A percentile compares a stretch with the other conserved stretches of the same genome.
phyloP scores from a whole-genome alignment of 805 yeast genomes.

The Saccharomycopsis javanensis region DNA sequence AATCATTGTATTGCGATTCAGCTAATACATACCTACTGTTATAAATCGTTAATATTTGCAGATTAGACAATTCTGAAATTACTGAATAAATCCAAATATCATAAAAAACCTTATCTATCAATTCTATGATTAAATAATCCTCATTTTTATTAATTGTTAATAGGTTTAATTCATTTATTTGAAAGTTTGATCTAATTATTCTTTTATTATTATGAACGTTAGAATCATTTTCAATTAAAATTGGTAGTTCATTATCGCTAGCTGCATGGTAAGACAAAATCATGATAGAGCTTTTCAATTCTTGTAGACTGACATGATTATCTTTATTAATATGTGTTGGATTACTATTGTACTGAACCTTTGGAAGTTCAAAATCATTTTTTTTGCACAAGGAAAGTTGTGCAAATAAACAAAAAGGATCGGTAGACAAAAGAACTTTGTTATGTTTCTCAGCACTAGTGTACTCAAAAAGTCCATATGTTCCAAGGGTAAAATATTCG shows the following conservation, averaged over 20 bases:
- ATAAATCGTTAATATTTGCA: conserved; percentile 6
- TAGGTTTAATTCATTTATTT: conserved; percentile 9
- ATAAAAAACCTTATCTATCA: conserved; percentile 32
- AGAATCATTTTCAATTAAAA: conserved; percentile 36
- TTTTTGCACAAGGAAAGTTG: conserved; percentile 9
- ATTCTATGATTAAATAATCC: conserved; percentile 24
- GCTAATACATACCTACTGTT: not conserved
- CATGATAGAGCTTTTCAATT: conserved; percentile 8
- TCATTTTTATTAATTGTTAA: conserved; percentile 21
- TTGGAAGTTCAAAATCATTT: conserved; percentile 6
- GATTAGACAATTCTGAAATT: conserved; percentile 15
- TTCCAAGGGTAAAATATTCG: conserved; percentile 10
- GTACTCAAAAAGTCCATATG: conserved; percentile 13
- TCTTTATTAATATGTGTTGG: not conserved
- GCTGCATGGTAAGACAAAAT: conserved; percentile 35
- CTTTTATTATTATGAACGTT: conserved; percentile 3
- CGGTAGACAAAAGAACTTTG: conserved; percentile 14
- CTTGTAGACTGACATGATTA: not conserved
- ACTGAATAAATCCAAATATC: conserved; percentile 32
- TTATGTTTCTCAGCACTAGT: not conserved
- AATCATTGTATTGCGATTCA: not conserved
- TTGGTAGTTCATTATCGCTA: conserved; percentile 38
- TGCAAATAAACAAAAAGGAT: conserved; percentile 17
- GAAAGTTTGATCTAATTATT: conserved; percentile 3
- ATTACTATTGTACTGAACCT: not conserved